Percentiles rank a stretch among this genome's conserved stretches.
Conservation (phyloP, 2,329 filamentous ascomycete genomes). For the Monosporascus sp. region DNA sequence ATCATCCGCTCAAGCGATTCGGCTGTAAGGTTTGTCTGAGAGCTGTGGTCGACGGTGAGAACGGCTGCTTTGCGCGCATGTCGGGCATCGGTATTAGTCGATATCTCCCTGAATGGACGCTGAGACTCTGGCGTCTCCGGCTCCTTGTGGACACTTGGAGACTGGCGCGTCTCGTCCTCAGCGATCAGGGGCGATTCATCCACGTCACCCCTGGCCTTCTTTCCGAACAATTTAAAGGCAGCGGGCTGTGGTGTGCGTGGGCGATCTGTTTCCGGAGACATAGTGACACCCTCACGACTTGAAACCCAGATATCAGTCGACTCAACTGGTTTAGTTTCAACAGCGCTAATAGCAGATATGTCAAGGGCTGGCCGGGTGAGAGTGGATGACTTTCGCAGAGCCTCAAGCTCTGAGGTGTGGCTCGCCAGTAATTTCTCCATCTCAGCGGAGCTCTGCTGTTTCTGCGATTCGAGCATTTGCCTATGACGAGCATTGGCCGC, state of each 20-base stretch:
- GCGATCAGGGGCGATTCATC: slow-evolving; percentile 45
- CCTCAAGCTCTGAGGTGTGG: slow-evolving; percentile 25
- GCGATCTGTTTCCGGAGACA: slow-evolving; percentile 44
- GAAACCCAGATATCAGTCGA: slow-evolving; percentile 38
- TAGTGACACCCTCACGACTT: slow-evolving; percentile 50
- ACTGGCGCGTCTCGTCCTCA: slow-evolving; percentile 59
- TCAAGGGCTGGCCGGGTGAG: slow-evolving; percentile 25
- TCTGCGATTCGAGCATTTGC: slow-evolving; percentile 15
- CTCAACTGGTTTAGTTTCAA: slow-evolving; percentile 40
- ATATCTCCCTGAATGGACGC: slow-evolving; percentile 56
- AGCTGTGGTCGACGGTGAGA: slow-evolving; percentile 61
- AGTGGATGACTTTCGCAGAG: slow-evolving; percentile 20
- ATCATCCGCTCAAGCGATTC: slow-evolving; percentile 75
- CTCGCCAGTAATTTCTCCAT: slow-evolving; percentile 18
- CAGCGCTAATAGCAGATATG: slow-evolving; percentile 40
- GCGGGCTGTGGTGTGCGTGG: slow-evolving; percentile 35
- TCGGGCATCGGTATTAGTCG: slow-evolving; percentile 47
- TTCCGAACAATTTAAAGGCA: slow-evolving; percentile 37
- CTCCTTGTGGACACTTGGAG: slow-evolving; percentile 34
- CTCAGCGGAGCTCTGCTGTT: slow-evolving; percentile 16
- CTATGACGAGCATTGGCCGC: slow-evolving; percentile 14
- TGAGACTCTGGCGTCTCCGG: slow-evolving; percentile 49
- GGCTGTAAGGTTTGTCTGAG: slow-evolving; percentile 80
- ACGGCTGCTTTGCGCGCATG: slow-evolving; percentile 32
- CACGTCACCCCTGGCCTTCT: slow-evolving; percentile 32